These are phyloP conservation scores for Penicillium oxalicum DNA, from an alignment of 2,329 filamentous ascomycete species.

Conservation along the genomic window DNA sequence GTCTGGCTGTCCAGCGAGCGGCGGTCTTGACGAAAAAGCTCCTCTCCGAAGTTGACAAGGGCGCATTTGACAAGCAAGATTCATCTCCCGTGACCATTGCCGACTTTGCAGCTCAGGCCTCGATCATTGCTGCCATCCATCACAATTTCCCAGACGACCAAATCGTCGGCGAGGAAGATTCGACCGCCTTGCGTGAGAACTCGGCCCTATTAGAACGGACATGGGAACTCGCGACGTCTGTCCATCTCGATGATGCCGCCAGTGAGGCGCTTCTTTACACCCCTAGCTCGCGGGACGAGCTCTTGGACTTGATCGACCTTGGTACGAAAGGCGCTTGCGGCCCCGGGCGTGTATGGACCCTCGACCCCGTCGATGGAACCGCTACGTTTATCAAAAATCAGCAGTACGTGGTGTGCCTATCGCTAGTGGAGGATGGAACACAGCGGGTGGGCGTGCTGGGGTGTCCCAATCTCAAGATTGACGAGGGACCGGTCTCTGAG, in stretches of 20 bases:
- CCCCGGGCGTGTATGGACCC: conserved; percentile 51
- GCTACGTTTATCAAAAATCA: conserved; percentile 55
- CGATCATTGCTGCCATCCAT: conserved; percentile 54
- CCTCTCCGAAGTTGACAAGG: conserved; percentile 45
- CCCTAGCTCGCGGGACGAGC: conserved; percentile 47
- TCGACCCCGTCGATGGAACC: conserved; percentile 62
- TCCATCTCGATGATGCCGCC: conserved; percentile 28
- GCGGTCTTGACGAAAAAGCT: conserved; percentile 53
- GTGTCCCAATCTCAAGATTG: conserved; percentile 54
- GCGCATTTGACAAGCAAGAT: conserved; percentile 53
- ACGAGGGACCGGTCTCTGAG: conserved; percentile 31
- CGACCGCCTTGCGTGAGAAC: conserved; percentile 48
- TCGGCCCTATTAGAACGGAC: conserved; percentile 47
- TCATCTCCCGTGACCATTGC: conserved; percentile 57
- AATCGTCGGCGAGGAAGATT: conserved; percentile 59
- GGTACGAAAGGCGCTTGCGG: conserved; percentile 44
- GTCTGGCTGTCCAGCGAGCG: conserved; percentile 50
- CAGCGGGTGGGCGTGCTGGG: conserved; percentile 56
- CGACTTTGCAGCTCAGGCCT: conserved; percentile 58
- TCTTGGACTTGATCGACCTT: conserved; percentile 57
- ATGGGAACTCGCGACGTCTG: conserved; percentile 48
- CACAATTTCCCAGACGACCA: conserved; percentile 49
- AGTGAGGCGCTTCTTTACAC: conserved; percentile 32
- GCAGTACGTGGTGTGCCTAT: conserved; percentile 59
- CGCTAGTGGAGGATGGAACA: conserved; percentile 52